phyloP scores from a whole-genome alignment of 2,329 filamentous ascomycete species.

The Penicillium nordicum region DNA sequence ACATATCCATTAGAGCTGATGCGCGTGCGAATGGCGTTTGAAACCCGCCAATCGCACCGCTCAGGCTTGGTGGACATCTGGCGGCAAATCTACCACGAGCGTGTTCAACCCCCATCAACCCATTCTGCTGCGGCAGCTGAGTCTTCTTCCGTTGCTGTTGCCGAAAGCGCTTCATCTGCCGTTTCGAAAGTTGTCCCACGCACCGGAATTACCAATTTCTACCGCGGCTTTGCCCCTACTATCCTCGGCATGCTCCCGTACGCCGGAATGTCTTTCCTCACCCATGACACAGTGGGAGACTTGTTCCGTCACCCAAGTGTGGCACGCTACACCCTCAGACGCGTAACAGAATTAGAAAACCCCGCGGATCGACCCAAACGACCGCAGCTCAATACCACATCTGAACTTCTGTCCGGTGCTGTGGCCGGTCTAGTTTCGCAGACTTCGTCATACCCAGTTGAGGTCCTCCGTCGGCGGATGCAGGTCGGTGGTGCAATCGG shows the following conservation, averaged over 20 bases:
- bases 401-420: conserved; percentile 80
- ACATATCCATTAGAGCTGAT: conserved; percentile 95
- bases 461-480: conserved; percentile 89
- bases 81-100: conserved; percentile 80
- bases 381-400: conserved; percentile 74
- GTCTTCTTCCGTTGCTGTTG: conserved; percentile 42
- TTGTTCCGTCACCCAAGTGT: conserved; percentile 67
- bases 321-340: conserved; percentile 70
- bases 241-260: conserved; percentile 95
- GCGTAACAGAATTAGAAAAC: conserved; percentile 50
- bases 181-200: conserved; percentile 57
- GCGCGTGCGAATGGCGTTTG: conserved; percentile 87
- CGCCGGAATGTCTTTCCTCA: conserved; percentile 91
- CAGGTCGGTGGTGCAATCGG: conserved; percentile 94
- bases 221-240: conserved; percentile 87
- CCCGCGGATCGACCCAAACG: conserved; percentile 53
- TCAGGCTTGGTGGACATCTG: conserved; percentile 74
- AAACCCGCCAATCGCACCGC: conserved; percentile 72
- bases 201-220: conserved; percentile 82
- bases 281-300: conserved; percentile 87
- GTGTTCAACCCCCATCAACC: conserved; percentile 42
- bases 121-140: conserved; percentile 12
- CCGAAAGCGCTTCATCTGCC: conserved; percentile 31
- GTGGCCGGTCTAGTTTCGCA: conserved; percentile 85
- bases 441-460: conserved; percentile 87